Evolutionary conservation across 176 grass and related monocot species (phyloP).

Genomic region (Themeda triandra): DNA sequence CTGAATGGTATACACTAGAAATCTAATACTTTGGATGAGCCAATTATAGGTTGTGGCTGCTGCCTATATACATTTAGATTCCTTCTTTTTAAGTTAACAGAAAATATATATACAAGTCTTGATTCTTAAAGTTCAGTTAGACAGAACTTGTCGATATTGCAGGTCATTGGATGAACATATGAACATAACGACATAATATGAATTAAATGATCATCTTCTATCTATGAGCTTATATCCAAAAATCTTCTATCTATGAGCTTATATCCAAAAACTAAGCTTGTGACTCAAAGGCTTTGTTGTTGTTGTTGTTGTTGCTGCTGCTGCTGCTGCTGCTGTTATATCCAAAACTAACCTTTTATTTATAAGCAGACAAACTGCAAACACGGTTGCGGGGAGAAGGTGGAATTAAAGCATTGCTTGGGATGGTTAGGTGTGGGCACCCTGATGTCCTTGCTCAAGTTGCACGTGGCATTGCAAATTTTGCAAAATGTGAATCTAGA

Average conservation of each 20-base stretch:
- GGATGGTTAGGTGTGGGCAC: slow-evolving; percentile 95
- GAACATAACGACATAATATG: background rate
- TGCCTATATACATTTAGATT: background rate
- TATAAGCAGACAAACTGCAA: slow-evolving; percentile 89
- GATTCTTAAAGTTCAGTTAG: background rate
- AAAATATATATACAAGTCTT: background rate
- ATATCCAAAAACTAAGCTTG: too few relatives aligned
- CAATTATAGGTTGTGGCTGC: background rate
- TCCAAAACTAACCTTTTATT: slow-evolving; percentile 18
- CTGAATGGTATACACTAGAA: background rate
- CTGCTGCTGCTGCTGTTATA: background rate
- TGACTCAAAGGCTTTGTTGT: too few relatives aligned
- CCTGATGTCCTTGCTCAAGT: slow-evolving; percentile 99
- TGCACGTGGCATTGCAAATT: slow-evolving; percentile 98
- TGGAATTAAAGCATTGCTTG: slow-evolving; percentile 95
- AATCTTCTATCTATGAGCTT: background rate
- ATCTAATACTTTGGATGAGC: background rate
- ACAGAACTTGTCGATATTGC: background rate
- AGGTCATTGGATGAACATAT: background rate
- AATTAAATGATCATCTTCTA: background rate
- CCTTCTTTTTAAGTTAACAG: background rate
- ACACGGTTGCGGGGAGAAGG: slow-evolving; percentile 85
- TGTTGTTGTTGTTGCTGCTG: too few relatives aligned
- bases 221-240: background rate
- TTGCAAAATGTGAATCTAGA: slow-evolving; percentile 97